These are phyloP conservation scores for Penicillium hesseltinei DNA, from an alignment of 2,329 filamentous ascomycete species.

Conservation along the genomic window DNA sequence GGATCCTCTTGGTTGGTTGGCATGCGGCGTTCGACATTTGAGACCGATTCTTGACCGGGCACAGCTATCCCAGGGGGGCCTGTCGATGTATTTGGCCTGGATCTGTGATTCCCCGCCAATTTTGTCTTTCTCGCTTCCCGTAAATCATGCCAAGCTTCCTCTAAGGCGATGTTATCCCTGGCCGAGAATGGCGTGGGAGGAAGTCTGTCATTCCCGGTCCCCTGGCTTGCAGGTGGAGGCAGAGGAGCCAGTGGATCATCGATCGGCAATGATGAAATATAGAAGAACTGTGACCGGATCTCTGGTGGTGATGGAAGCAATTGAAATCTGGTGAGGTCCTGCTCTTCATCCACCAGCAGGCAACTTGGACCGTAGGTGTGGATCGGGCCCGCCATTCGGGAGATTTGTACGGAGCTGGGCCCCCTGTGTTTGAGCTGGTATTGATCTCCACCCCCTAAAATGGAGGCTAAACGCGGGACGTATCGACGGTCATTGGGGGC, in stretches of 20 bases:
- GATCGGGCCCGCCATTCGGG: slow-evolving; percentile 40
- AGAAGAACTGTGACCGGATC: slow-evolving; percentile 76
- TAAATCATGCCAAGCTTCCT: slow-evolving; percentile 71
- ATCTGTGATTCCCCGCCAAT: slow-evolving; percentile 1
- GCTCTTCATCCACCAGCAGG: slow-evolving; percentile 42
- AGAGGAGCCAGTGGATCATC: slow-evolving; percentile 80
- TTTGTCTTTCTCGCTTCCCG: slow-evolving; percentile 23
- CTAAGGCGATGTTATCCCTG: slow-evolving; percentile 75
- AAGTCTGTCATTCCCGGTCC: slow-evolving; percentile 53
- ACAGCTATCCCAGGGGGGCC: slow-evolving; percentile 26
- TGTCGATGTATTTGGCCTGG: slow-evolving; percentile 10
- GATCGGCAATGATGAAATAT: slow-evolving; percentile 75
- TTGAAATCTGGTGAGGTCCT: slow-evolving; percentile 33
- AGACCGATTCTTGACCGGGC: slow-evolving; percentile 18
- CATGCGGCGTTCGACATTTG: slow-evolving; percentile 10
- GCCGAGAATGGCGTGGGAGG: slow-evolving; percentile 74
- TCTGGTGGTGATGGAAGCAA: slow-evolving; percentile 53
- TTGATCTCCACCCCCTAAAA: slow-evolving; percentile 2
- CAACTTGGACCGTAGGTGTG: slow-evolving; percentile 64
- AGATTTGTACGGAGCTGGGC: background rate
- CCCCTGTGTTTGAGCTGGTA: background rate
- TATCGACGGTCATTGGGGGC: slow-evolving; percentile 14
- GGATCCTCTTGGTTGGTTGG: slow-evolving; percentile 14
- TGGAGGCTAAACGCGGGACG: slow-evolving; percentile 8
- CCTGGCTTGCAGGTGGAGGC: slow-evolving; percentile 51